phyloP scores from a whole-genome alignment of 163 green algal genomes.

The Prototheca cutis region DNA sequence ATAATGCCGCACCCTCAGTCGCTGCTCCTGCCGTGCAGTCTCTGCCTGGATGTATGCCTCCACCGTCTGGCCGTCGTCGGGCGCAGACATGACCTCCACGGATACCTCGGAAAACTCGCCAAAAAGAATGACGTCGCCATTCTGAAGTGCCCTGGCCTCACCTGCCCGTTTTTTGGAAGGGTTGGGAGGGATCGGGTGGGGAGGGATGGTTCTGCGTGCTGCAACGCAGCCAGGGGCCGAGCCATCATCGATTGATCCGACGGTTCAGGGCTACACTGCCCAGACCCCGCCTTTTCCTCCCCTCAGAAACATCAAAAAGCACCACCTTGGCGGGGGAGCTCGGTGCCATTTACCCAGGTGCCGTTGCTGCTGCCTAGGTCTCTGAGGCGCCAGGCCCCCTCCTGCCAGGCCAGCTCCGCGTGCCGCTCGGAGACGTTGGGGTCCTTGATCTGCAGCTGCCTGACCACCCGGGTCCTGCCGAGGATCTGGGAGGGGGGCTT shows the following conservation, averaged over 20 bases:
- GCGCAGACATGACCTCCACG: conserved; percentile 3
- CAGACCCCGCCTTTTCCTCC: background rate
- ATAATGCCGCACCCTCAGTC: conserved; percentile 11
- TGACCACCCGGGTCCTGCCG: conserved; percentile 11
- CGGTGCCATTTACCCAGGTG: conserved; percentile 47
- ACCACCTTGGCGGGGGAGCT: conserved; percentile 23
- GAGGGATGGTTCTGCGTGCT: too few species aligned
- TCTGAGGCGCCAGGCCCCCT: conserved; percentile 33
- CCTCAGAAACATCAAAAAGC: too few species aligned
- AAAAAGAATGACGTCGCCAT: conserved; percentile 23
- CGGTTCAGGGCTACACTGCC: background rate
- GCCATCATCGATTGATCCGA: background rate
- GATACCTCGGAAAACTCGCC: conserved; percentile 5
- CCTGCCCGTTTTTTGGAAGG: too few species aligned
- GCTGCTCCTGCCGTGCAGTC: conserved; percentile 10
- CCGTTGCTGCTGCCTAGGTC: conserved; percentile 65
- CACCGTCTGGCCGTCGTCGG: conserved; percentile 12
- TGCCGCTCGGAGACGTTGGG: conserved; percentile 53
- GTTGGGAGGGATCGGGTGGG: too few species aligned
- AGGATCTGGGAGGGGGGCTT: background rate
- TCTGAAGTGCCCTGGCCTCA: conserved; percentile 9
- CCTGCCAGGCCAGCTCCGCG: conserved; percentile 41
- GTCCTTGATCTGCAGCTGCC: conserved; percentile 51
- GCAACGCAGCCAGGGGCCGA: background rate
- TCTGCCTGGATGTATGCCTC: conserved; percentile 20